A percentile compares a stretch with the other conserved stretches of the same genome.
phyloP scores from a whole-genome alignment of 768 basidiomycete species.

The Tricholoma sp. region DNA sequence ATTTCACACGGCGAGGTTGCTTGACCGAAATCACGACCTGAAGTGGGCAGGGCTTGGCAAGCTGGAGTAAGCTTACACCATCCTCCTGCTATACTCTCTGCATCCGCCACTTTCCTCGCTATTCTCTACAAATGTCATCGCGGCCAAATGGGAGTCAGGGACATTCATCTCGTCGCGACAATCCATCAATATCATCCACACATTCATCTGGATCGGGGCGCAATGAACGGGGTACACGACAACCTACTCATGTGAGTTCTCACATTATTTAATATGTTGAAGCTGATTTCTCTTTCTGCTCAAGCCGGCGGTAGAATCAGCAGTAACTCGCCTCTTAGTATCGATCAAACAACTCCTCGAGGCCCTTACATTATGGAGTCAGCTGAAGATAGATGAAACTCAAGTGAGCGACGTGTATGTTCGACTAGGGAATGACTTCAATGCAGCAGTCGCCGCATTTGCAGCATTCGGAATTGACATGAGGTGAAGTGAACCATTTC shows the following conservation, averaged over 20 bases:
- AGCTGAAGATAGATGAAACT: constrained; percentile 59
- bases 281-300: constrained; percentile 6
- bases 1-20: constrained; percentile 7
- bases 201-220: constrained; percentile 35
- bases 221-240: constrained; percentile 37
- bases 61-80: neutral
- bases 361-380: constrained; percentile 81
- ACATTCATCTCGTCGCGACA: constrained; percentile 49
- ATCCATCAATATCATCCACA: constrained; percentile 45
- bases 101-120: constrained; percentile 3
- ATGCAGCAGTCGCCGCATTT: constrained; percentile 88
- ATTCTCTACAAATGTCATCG: constrained; percentile 21
- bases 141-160: constrained; percentile 24
- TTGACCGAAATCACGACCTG: neutral
- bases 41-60: neutral
- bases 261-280: constrained; percentile 2
- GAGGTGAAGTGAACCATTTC: constrained; percentile 53
- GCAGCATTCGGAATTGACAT: constrained; percentile 81
- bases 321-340: constrained; percentile 88
- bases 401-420: constrained; percentile 98
- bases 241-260: constrained; percentile 31
- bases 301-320: constrained; percentile 81
- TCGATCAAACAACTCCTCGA: constrained; percentile 95
- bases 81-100: too few relatives aligned
- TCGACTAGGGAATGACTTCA: constrained; percentile 94